These are phyloP conservation scores for Aspergillus coremiiformis DNA, from an alignment of 495 filamentous ascomycete species.

Conservation along the genomic window DNA sequence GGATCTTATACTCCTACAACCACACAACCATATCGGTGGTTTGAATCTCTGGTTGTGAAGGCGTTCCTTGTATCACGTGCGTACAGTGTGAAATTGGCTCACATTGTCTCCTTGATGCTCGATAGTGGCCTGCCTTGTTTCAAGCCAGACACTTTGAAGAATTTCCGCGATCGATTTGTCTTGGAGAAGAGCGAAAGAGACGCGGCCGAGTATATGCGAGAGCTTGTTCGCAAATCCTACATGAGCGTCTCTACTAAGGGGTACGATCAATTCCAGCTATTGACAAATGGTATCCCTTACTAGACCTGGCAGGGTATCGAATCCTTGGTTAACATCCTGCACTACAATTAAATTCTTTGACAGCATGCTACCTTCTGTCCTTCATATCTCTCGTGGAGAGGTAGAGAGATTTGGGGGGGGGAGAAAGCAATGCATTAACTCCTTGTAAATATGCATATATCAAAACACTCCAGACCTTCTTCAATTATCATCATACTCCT, in stretches of 20 bases:
- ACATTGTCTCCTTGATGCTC: conserved; percentile 91
- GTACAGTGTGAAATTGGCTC: conserved; percentile 74
- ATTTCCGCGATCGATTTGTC: conserved; percentile 90
- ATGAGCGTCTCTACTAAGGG: conserved; percentile 80
- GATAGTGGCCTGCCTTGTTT: conserved; percentile 96
- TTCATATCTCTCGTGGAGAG: too few relatives aligned
- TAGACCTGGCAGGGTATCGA: conserved; percentile 17
- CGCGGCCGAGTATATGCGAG: conserved; percentile 88
- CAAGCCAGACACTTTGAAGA: conserved; percentile 88
- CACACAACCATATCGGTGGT: conserved; percentile 88
- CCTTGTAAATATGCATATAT: too few relatives aligned
- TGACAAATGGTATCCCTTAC: conserved; percentile 98
- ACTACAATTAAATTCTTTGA: neutral
- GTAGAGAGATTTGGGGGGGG: too few relatives aligned
- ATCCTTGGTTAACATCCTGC: neutral
- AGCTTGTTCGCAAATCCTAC: conserved; percentile 80
- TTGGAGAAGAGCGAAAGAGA: conserved; percentile 89
- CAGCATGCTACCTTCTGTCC: neutral
- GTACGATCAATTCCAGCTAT: conserved; percentile 93
- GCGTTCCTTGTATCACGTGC: conserved; percentile 87
- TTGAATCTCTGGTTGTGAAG: conserved; percentile 94
- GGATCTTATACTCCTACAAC: conserved; percentile 45
- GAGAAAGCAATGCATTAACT: too few relatives aligned
- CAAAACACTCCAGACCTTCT: too few relatives aligned
- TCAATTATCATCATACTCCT: too few relatives aligned